phyloP scores from a whole-genome alignment of 257 asterid species.

The Eustoma russellianum region DNA sequence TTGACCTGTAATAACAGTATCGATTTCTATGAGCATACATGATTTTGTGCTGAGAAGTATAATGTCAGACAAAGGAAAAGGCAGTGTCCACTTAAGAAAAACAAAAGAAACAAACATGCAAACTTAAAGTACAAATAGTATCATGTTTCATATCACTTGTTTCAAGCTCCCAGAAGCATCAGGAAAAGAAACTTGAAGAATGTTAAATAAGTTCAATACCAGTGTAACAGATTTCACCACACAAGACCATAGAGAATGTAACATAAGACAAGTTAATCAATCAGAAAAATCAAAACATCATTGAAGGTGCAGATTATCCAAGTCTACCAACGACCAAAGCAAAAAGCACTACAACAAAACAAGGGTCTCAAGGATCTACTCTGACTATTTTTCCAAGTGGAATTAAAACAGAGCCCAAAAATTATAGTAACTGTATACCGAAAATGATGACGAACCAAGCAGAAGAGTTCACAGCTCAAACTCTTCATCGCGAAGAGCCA shows the following conservation, averaged over 20 bases:
- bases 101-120: not conserved
- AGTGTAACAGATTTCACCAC: no score
- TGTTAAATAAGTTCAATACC: not conserved
- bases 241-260: not conserved
- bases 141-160: no score
- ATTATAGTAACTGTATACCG: conserved; percentile 15
- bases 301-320: not conserved
- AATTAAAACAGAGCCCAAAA: conserved; percentile 27
- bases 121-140: not conserved
- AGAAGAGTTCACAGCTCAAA: conserved; percentile 61
- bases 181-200: no score
- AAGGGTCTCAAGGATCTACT: conserved; percentile 6
- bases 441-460: conserved; percentile 20
- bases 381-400: conserved; percentile 1
- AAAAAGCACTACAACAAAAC: conserved; percentile 1
- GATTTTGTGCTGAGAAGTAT: no score
- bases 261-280: not conserved
- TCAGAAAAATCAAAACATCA: not conserved
- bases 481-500: conserved; percentile 84
- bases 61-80: no score
- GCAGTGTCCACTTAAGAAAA: no score
- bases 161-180: no score
- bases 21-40: no score
- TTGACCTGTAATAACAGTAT: no score
- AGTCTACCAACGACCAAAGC: not conserved